phyloP scores from a whole-genome alignment of 768 basidiomycete genomes.

The Termitomyces sp. region DNA sequence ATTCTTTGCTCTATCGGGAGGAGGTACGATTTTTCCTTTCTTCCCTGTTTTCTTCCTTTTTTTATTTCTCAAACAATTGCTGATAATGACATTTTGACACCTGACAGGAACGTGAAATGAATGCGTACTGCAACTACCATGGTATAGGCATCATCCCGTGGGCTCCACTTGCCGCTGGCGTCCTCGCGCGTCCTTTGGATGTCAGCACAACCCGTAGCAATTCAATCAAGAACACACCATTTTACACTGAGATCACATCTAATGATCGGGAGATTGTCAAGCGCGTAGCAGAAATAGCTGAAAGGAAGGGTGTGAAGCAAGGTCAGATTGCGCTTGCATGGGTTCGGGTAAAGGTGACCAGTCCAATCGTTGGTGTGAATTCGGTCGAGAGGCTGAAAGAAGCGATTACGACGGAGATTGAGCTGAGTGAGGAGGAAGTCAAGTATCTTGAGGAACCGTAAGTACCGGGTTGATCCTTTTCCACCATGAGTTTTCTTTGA shows the following conservation, averaged over 20 bases:
- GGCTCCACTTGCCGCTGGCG: slow-evolving; percentile 34
- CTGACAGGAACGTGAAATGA: slow-evolving; percentile 39
- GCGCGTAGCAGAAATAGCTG: slow-evolving; percentile 17
- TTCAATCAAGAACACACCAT: slow-evolving; percentile 13
- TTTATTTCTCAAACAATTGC: neutral
- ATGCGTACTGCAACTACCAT: slow-evolving; percentile 36
- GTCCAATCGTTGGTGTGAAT: slow-evolving; percentile 23
- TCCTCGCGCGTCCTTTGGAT: slow-evolving; percentile 29
- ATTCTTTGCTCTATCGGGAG: slow-evolving; percentile 49
- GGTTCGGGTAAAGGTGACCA: slow-evolving; percentile 27
- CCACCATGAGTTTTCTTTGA: too few relatives aligned
- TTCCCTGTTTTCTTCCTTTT: neutral
- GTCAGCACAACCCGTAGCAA: slow-evolving; percentile 17
- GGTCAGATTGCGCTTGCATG: slow-evolving; percentile 43
- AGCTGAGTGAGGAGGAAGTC: slow-evolving; percentile 26
- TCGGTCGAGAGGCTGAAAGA: slow-evolving; percentile 16
- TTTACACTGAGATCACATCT: slow-evolving; percentile 15
- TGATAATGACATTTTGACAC: neutral
- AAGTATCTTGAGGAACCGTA: slow-evolving; percentile 31
- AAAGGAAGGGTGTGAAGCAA: slow-evolving; percentile 24
- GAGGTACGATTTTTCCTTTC: slow-evolving; percentile 22
- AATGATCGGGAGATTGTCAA: slow-evolving; percentile 26
- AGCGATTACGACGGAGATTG: neutral
- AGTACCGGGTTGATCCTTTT: slow-evolving; percentile 16
- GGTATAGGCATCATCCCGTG: slow-evolving; percentile 52